phyloP scores from a whole-genome alignment of 129 eudicot genomes.

The Scalesia atractyloides region DNA sequence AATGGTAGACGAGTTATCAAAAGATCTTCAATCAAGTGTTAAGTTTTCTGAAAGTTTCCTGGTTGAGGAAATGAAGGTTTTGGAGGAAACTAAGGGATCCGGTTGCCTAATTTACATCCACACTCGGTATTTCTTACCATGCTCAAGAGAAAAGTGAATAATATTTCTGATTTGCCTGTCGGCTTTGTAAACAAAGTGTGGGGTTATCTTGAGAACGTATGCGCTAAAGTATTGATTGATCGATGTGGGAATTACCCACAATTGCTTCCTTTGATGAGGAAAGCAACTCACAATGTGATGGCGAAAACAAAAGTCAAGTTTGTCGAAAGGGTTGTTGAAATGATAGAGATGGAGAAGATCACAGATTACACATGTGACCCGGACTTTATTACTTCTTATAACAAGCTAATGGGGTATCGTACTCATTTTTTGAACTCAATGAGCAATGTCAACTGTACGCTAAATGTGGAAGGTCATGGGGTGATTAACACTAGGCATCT shows the following conservation, averaged over 20 bases:
- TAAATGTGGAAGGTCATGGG: slow-evolving; percentile 20
- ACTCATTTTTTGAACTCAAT: slow-evolving; percentile 2
- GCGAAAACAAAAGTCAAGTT: slow-evolving; percentile 20
- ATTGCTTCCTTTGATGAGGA: slow-evolving; percentile 27
- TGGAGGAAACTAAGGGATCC: slow-evolving; percentile 45
- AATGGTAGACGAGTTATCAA: slow-evolving; percentile 25
- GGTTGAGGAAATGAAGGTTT: slow-evolving; percentile 36
- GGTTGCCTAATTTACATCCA: slow-evolving; percentile 29
- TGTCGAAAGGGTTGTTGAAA: slow-evolving; percentile 27
- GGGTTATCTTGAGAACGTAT: slow-evolving; percentile 27
- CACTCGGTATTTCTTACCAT: slow-evolving; percentile 33
- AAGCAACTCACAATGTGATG: slow-evolving; percentile 25
- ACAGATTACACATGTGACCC: slow-evolving; percentile 39
- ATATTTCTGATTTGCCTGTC: slow-evolving; percentile 12
- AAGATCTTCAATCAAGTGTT: slow-evolving; percentile 7
- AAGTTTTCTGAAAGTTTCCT: slow-evolving; percentile 24
- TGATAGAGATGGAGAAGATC: slow-evolving; percentile 16
- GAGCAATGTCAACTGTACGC: background rate
- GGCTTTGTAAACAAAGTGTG: slow-evolving; percentile 29
- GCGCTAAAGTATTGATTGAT: slow-evolving; percentile 13
- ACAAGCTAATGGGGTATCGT: slow-evolving; percentile 3
- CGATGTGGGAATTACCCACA: slow-evolving; percentile 32
- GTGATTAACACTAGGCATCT: slow-evolving; percentile 18
- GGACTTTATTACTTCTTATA: background rate
- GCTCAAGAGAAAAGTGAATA: slow-evolving; percentile 25